Evolutionary conservation across 495 filamentous ascomycete genomes (phyloP).

Genomic region (Tuber aestivum): DNA sequence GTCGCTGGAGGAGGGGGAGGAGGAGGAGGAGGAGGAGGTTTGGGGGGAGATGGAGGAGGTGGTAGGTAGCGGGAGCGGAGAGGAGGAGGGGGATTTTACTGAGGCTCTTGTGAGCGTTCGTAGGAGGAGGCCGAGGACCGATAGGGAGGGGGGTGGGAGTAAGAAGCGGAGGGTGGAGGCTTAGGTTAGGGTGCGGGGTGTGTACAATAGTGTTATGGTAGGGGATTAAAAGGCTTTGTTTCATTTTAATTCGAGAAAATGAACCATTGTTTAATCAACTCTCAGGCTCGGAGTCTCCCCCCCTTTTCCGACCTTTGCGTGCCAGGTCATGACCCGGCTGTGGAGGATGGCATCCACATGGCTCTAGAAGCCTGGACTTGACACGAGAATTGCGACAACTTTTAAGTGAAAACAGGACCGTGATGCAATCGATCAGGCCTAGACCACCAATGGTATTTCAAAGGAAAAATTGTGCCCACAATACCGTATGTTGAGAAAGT

Average conservation of each 20-base stretch:
- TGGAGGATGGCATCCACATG: not conserved
- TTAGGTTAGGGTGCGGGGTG: not conserved
- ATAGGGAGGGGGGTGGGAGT: slow-evolving; percentile 10
- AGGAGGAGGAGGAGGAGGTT: slow-evolving; percentile 29
- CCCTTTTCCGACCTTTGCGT: not conserved
- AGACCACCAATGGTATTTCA: too few species aligned
- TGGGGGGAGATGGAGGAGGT: slow-evolving; percentile 41
- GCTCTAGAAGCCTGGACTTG: too few species aligned
- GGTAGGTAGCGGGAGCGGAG: slow-evolving; percentile 9
- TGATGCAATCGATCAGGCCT: too few species aligned
- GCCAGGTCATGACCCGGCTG: not conserved
- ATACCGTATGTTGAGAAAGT: too few species aligned
- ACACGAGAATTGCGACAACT: too few species aligned
- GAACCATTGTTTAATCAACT: not conserved
- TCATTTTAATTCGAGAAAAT: not conserved
- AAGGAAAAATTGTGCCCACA: too few species aligned
- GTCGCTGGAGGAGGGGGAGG: slow-evolving; percentile 1
- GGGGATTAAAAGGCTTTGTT: not conserved
- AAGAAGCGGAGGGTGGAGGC: slow-evolving; percentile 34
- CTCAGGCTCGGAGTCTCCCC: not conserved
- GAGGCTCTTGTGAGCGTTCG: slow-evolving; percentile 30
- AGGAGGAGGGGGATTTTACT: slow-evolving; percentile 20
- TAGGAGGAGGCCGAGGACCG: slow-evolving; percentile 23
- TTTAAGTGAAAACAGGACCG: too few species aligned
- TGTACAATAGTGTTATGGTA: not conserved